These are phyloP conservation scores for Emericellopsis atlantica DNA, from an alignment of 2,329 filamentous ascomycete genomes.

Conservation along the genomic window DNA sequence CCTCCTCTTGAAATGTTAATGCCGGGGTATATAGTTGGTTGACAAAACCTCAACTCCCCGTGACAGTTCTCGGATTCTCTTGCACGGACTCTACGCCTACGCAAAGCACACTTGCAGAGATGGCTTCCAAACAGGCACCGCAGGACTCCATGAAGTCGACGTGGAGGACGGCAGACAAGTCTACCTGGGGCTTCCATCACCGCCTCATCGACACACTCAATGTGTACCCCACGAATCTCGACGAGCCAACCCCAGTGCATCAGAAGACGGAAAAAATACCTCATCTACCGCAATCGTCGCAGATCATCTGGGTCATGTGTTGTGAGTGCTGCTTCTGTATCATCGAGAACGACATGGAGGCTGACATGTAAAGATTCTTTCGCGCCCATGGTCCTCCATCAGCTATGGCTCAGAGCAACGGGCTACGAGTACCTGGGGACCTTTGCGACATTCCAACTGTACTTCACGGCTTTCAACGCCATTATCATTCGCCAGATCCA, in stretches of 20 bases:
- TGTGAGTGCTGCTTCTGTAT: too few species aligned
- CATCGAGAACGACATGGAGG: too few species aligned
- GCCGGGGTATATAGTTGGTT: too few species aligned
- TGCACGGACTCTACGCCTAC: too few species aligned
- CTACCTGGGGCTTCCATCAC: constrained; percentile 17
- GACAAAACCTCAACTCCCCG: too few species aligned
- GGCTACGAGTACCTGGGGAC: constrained; percentile 13
- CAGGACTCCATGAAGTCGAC: constrained; percentile 26
- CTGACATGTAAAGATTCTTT: constrained; percentile 13
- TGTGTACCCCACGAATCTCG: constrained; percentile 12
- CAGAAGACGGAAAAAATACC: constrained; percentile 27
- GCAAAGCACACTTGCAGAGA: neutral
- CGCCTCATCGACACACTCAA: constrained; percentile 17
- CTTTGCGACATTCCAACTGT: constrained; percentile 19
- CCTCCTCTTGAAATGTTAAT: too few species aligned
- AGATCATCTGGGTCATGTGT: constrained; percentile 24
- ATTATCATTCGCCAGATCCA: constrained; percentile 25
- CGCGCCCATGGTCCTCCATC: constrained; percentile 22
- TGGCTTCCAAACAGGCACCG: constrained; percentile 1
- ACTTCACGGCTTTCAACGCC: constrained; percentile 22
- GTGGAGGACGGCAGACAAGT: constrained; percentile 15
- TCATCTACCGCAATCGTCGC: constrained; percentile 18
- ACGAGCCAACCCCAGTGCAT: constrained; percentile 21
- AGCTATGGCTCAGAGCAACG: constrained; percentile 16
- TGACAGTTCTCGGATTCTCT: too few species aligned